phyloP scores from a whole-genome alignment of 2,329 filamentous ascomycete genomes.

The Anisogramma anomala region DNA sequence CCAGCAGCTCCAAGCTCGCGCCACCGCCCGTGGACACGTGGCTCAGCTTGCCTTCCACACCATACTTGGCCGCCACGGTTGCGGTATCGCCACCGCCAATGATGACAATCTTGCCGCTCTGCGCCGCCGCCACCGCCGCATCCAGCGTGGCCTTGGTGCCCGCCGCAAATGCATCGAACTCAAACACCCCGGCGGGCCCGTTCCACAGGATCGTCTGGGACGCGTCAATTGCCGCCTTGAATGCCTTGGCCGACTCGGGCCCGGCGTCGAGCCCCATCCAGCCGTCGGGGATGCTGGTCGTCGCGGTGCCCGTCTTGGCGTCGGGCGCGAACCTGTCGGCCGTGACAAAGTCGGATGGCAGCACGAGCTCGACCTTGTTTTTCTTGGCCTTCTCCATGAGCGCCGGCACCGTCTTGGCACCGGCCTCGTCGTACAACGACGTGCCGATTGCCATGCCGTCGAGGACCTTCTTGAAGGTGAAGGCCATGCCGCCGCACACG shows the following conservation, averaged over 20 bases:
- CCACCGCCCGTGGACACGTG: constrained; percentile 96
- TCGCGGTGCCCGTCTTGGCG: constrained; percentile 69
- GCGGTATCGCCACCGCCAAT: constrained; percentile 97
- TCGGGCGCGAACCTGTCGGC: constrained; percentile 89
- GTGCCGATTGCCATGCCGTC: constrained; percentile 80
- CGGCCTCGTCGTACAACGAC: constrained; percentile 87
- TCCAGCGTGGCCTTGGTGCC: constrained; percentile 90
- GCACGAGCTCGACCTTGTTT: constrained; percentile 88
- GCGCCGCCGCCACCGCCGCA: constrained; percentile 68
- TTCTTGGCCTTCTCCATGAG: constrained; percentile 93
- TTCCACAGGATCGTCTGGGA: constrained; percentile 99
- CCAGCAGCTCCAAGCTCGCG: constrained; percentile 87
- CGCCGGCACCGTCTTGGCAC: constrained; percentile 77
- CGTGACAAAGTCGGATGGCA: constrained; percentile 90
- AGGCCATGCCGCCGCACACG: constrained; percentile 96
- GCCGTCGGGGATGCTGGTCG: constrained; percentile 88
- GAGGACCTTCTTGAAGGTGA: constrained; percentile 99
- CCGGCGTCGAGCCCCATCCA: constrained; percentile 98
- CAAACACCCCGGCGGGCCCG: constrained; percentile 92
- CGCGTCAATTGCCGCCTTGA: constrained; percentile 74
- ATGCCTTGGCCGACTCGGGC: constrained; percentile 75
- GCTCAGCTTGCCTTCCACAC: constrained; percentile 90
- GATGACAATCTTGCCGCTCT: constrained; percentile 88
- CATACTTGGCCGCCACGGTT: constrained; percentile 94
- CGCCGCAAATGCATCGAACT: constrained; percentile 86